A percentile compares a stretch with the other conserved stretches of the same genome.
Evolutionary conservation across 768 basidiomycete species (phyloP).

Genomic region (Leccinum olivaceopallidum): DNA sequence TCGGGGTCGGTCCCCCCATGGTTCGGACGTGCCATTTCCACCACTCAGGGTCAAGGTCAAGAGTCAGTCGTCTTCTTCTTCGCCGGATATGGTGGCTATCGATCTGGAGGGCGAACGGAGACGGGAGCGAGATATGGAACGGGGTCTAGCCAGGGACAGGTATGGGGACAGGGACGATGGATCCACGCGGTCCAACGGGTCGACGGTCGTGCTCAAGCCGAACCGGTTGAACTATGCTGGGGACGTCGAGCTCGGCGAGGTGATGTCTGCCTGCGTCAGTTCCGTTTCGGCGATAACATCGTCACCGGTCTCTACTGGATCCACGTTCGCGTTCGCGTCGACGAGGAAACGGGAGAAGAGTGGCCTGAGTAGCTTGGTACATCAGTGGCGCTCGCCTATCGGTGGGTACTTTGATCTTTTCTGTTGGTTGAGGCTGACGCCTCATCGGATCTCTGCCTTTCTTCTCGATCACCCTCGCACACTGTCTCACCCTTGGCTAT

Average conservation of each 20-base stretch:
- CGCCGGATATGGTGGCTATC: not conserved
- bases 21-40: not conserved
- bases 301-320: too few relatives aligned
- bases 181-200: not conserved
- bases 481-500: not conserved
- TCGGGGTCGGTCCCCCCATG: not conserved
- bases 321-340: too few relatives aligned
- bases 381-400: constrained; percentile 70
- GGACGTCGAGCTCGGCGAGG: too few relatives aligned
- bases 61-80: not conserved
- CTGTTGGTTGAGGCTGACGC: not conserved
- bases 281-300: too few relatives aligned
- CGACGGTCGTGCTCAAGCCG: constrained; percentile 20
- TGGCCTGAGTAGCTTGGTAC: constrained; percentile 48
- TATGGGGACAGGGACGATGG: not conserved
- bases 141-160: not conserved
- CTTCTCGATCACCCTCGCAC: not conserved
- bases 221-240: constrained; percentile 20
- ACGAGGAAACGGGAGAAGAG: too few relatives aligned
- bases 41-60: not conserved
- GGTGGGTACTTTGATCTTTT: constrained; percentile 39
- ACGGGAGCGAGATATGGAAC: not conserved
- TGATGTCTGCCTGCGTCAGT: too few relatives aligned
- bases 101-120: not conserved
- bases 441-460: not conserved